Conservation (phyloP, 768 basidiomycete species). For the Boletus vermiculosoides region DNA sequence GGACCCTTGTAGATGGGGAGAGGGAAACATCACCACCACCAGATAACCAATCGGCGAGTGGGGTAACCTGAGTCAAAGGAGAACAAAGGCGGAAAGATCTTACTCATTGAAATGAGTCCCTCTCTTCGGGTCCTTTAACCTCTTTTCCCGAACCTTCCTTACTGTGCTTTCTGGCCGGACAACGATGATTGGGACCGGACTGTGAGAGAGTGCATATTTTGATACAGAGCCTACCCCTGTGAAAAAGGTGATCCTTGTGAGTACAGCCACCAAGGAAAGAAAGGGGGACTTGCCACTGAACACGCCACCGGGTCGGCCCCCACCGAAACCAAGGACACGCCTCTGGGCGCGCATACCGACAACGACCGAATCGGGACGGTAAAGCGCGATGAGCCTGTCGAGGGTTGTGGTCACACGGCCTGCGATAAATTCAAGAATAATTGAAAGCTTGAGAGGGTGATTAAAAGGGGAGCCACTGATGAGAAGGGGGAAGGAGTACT, state of each 20-base stretch:
- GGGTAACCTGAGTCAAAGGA: neutral
- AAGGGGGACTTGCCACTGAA: conserved; percentile 21
- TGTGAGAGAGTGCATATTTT: conserved; percentile 84
- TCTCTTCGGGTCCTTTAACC: conserved; percentile 85
- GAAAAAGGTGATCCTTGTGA: conserved; percentile 33
- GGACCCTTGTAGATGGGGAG: neutral
- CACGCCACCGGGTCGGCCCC: conserved; percentile 22
- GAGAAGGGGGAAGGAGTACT: conserved; percentile 35
- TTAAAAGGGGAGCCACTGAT: neutral
- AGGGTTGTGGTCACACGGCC: conserved; percentile 88
- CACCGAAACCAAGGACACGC: conserved; percentile 47
- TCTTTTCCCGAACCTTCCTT: conserved; percentile 79
- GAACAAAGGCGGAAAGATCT: conserved; percentile 6
- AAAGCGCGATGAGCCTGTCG: conserved; percentile 88
- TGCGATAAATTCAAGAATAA: conserved; percentile 93
- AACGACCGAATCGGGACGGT: conserved; percentile 88
- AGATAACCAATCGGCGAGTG: neutral
- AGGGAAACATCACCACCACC: neutral
- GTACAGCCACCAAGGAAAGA: neutral
- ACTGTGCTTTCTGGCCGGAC: conserved; percentile 89
- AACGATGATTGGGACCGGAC: conserved; percentile 94
- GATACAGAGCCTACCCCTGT: conserved; percentile 60
- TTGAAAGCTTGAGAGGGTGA: conserved; percentile 57
- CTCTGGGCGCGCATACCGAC: conserved; percentile 85
- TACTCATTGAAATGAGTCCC: conserved; percentile 78